Percentiles rank a stretch among this genome's conserved stretches.
Evolutionary conservation across 176 grass and related monocot genomes (phyloP).

Genomic region (Cocos nucifera): DNA sequence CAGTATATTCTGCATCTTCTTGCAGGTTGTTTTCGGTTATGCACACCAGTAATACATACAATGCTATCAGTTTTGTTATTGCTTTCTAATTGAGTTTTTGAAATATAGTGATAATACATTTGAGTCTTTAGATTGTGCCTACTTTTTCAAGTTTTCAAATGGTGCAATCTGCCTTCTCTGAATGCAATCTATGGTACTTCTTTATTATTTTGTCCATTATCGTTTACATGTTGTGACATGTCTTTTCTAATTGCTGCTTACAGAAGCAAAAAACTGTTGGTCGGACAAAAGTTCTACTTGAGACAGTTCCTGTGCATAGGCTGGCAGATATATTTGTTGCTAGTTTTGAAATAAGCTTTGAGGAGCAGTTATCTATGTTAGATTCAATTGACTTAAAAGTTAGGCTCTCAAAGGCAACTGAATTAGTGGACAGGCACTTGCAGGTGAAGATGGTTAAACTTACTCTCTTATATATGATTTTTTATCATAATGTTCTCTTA

Average conservation of each 20-base stretch:
- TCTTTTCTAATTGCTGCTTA: constrained; percentile 14
- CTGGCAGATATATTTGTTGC: constrained; percentile 99
- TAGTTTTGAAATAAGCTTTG: constrained; percentile 98
- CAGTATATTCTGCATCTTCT: too few species aligned
- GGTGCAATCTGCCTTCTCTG: too few species aligned
- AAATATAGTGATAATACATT: too few species aligned
- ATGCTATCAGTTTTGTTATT: too few species aligned
- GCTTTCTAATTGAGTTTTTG: too few species aligned
- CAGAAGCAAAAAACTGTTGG: constrained; percentile 98
- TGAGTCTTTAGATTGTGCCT: too few species aligned
- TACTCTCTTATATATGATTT: background rate
- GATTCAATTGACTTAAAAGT: constrained; percentile 98
- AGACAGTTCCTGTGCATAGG: constrained; percentile 92
- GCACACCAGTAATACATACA: too few species aligned
- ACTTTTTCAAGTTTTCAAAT: too few species aligned
- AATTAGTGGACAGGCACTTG: constrained; percentile 84
- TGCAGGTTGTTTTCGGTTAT: too few species aligned
- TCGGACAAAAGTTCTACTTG: constrained; percentile 91
- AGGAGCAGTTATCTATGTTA: constrained; percentile 94
- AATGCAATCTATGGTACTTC: too few species aligned
- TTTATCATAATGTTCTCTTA: background rate
- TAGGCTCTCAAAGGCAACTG: constrained; percentile 84
- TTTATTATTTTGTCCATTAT: background rate
- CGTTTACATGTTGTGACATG: constrained; percentile 13
- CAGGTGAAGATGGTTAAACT: constrained; percentile 41